Percentiles rank a stretch among this genome's conserved stretches.
Evolutionary conservation across 1,284 basidiomycete species (phyloP).

Genomic region (Trametes pubescens): DNA sequence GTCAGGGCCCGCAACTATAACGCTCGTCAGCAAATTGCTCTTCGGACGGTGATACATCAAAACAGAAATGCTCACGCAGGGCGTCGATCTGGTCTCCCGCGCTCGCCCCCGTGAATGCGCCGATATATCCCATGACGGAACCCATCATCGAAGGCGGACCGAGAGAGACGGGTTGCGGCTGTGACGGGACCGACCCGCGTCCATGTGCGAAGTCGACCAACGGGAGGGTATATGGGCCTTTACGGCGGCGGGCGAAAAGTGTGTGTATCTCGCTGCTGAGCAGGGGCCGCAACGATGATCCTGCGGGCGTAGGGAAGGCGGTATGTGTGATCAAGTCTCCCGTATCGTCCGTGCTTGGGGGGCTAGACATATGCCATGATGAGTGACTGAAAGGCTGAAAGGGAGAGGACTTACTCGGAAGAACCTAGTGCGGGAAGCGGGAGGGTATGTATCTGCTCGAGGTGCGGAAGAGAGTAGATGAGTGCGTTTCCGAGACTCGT

Average conservation of each 20-base stretch:
- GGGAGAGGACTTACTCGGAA: slow-evolving; percentile 49
- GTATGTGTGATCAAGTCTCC: slow-evolving; percentile 64
- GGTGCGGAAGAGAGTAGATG: slow-evolving; percentile 74
- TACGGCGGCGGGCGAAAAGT: slow-evolving; percentile 62
- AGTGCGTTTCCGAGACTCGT: slow-evolving; percentile 62
- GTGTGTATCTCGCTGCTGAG: slow-evolving; percentile 59
- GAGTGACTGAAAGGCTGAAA: not conserved
- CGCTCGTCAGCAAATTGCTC: not conserved
- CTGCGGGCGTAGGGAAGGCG: slow-evolving; percentile 42
- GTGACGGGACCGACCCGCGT: slow-evolving; percentile 53
- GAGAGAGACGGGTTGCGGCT: slow-evolving; percentile 67
- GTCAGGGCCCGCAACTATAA: slow-evolving; percentile 68
- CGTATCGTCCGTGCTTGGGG: slow-evolving; percentile 58
- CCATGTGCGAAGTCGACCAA: slow-evolving; percentile 58
- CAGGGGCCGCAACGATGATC: slow-evolving; percentile 38
- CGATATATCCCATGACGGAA: slow-evolving; percentile 53
- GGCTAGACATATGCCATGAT: slow-evolving; percentile 42
- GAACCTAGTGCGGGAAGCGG: slow-evolving; percentile 50
- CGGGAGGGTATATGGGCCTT: slow-evolving; percentile 51
- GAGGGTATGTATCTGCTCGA: slow-evolving; percentile 63
- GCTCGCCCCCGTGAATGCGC: slow-evolving; percentile 39
- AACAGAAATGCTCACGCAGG: slow-evolving; percentile 53
- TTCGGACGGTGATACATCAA: slow-evolving; percentile 3
- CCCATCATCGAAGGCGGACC: slow-evolving; percentile 63
- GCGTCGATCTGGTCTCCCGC: slow-evolving; percentile 67